phyloP scores from a whole-genome alignment of 441 rosid genomes.

The Gossypium trilobum region DNA sequence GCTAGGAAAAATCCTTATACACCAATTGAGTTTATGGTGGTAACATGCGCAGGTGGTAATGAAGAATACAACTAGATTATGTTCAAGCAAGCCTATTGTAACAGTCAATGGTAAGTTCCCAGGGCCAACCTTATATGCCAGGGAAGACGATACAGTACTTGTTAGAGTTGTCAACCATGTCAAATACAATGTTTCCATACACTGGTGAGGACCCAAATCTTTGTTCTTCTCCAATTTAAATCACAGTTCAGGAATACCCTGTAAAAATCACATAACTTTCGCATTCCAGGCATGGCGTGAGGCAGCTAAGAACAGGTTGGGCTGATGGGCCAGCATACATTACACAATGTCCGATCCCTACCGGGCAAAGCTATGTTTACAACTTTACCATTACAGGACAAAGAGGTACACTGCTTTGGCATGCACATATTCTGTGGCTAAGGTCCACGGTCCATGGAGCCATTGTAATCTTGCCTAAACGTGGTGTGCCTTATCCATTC shows the following conservation, averaged over 20 bases:
- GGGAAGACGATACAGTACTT: slow-evolving; percentile 76
- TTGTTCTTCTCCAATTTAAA: background rate
- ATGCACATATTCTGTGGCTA: slow-evolving; percentile 83
- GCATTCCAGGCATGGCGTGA: slow-evolving; percentile 64
- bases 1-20: too few species aligned
- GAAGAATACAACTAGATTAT: slow-evolving; percentile 51
- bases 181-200: slow-evolving; percentile 63
- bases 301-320: slow-evolving; percentile 85
- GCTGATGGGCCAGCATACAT: slow-evolving; percentile 89
- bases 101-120: slow-evolving; percentile 73
- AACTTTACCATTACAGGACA: slow-evolving; percentile 81
- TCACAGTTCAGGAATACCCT: background rate
- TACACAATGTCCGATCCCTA: slow-evolving; percentile 77
- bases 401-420: slow-evolving; percentile 87
- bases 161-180: slow-evolving; percentile 69
- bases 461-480: slow-evolving; percentile 66
- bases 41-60: slow-evolving; percentile 46
- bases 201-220: slow-evolving; percentile 41
- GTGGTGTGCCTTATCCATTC: slow-evolving; percentile 78
- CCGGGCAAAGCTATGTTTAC: slow-evolving; percentile 62
- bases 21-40: background rate
- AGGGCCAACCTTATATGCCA: slow-evolving; percentile 80
- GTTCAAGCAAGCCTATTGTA: slow-evolving; percentile 66
- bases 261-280: too few species aligned
- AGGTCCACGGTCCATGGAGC: slow-evolving; percentile 78